These are phyloP conservation scores for Thamnidium elegans DNA, from an alignment of 192 early-diverging fungal species.

Conservation along the genomic window DNA sequence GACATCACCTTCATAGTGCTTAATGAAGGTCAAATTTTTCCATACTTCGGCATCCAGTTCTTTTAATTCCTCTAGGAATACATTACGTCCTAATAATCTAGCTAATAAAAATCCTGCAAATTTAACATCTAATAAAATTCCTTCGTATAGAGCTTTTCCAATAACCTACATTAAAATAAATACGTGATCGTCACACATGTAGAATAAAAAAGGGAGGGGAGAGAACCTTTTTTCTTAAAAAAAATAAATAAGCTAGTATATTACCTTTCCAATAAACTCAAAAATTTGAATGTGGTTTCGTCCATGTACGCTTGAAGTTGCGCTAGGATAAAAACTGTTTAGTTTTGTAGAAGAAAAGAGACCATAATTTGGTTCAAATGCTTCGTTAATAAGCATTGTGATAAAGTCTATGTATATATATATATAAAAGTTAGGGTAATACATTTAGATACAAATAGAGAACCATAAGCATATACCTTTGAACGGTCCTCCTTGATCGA, in stretches of 20 bases:
- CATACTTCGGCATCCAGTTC: constrained; percentile 54
- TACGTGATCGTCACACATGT: too few relatives aligned
- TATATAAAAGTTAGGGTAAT: background rate
- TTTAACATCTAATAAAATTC: constrained; percentile 55
- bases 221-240: too few relatives aligned
- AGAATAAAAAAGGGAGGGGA: too few relatives aligned
- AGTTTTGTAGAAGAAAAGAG: constrained; percentile 46
- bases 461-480: constrained; percentile 53
- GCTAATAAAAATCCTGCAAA: constrained; percentile 60
- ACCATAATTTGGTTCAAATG: constrained; percentile 50
- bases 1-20: constrained; percentile 60
- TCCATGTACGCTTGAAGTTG: constrained; percentile 39
- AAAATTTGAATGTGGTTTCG: constrained; percentile 41
- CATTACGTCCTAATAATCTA: constrained; percentile 53
- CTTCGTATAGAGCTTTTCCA: constrained; percentile 65
- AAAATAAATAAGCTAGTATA: too few relatives aligned
- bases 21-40: constrained; percentile 54
- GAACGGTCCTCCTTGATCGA: constrained; percentile 83
- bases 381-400: constrained; percentile 48
- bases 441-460: background rate
- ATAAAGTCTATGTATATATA: constrained; percentile 42
- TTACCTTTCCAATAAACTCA: constrained; percentile 54
- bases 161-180: constrained; percentile 31
- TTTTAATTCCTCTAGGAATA: constrained; percentile 58
- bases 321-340: constrained; percentile 48